A percentile compares a stretch with the other conserved stretches of the same genome.
phyloP scores from a whole-genome alignment of 164 flowering plant species.

The Magnolia changhungtana region DNA sequence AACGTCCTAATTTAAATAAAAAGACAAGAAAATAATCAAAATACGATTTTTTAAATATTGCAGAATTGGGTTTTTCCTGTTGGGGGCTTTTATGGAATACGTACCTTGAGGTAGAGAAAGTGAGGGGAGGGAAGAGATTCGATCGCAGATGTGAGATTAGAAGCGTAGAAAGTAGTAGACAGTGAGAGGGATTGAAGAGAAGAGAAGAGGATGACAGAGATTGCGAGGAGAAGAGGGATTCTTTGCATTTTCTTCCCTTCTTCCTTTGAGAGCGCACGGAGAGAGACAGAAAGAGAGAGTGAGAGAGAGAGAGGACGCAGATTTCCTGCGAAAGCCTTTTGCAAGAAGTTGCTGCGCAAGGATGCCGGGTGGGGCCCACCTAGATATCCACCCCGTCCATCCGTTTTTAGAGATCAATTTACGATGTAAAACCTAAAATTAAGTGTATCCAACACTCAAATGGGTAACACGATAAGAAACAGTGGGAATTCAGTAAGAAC shows the following conservation, averaged over 20 bases:
- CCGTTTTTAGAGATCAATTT: too few species aligned
- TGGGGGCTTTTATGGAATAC: background rate
- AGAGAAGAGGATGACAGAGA: background rate
- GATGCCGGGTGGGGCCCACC: background rate
- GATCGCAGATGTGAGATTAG: background rate
- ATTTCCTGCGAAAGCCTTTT: background rate
- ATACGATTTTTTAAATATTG: background rate
- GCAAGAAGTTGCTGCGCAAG: background rate
- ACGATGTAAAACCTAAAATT: too few species aligned
- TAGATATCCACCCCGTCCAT: too few species aligned
- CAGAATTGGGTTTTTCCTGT: too few species aligned
- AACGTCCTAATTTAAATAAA: constrained; percentile 41
- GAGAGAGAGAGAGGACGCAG: too few species aligned
- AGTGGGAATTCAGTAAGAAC: too few species aligned
- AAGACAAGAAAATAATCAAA: background rate
- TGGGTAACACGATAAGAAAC: too few species aligned
- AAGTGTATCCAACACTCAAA: too few species aligned
- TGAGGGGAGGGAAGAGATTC: background rate
- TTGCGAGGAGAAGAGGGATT: background rate
- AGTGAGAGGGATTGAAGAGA: background rate
- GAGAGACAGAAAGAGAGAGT: background rate
- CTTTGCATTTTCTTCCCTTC: background rate
- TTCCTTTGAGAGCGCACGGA: background rate
- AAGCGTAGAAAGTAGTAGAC: background rate
- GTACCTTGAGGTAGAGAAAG: constrained; percentile 1